Evolutionary conservation across 257 asterid genomes (phyloP).

Genomic region (Cynanchum wilfordii): DNA sequence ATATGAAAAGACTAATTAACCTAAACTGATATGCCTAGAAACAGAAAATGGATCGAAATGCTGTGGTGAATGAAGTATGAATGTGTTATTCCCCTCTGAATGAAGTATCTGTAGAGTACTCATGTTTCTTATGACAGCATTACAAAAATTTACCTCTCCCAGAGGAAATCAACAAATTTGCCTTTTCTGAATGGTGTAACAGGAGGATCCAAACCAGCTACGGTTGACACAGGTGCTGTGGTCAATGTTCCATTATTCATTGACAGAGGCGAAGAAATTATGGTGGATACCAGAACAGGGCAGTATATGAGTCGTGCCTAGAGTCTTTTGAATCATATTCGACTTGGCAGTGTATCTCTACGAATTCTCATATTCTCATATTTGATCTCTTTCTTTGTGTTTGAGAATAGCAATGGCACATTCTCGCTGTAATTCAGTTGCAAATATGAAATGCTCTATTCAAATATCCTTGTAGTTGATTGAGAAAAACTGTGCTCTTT

Average conservation of each 20-base stretch:
- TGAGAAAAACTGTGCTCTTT: not conserved
- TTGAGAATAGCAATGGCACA: conserved; percentile 7
- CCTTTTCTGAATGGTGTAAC: conserved; percentile 20
- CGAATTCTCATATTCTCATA: conserved; percentile 4
- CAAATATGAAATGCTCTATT: not conserved
- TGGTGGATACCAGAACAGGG: conserved; percentile 90
- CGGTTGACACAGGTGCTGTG: conserved; percentile 88
- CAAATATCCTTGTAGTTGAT: not conserved
- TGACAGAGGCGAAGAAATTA: conserved; percentile 49
- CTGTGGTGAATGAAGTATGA: not conserved
- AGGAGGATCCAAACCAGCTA: conserved; percentile 97
- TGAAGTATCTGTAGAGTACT: not conserved
- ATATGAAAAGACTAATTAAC: not conserved
- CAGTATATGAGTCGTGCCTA: conserved; percentile 94
- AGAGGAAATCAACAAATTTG: not conserved
- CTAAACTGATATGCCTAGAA: not conserved
- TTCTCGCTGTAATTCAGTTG: not conserved
- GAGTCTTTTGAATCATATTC: conserved; percentile 18
- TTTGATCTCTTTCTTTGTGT: conserved; percentile 13
- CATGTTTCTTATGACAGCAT: no score
- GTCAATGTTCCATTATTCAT: conserved; percentile 81
- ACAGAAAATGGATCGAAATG: not conserved
- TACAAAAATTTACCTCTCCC: no score
- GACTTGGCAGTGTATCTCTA: conserved; percentile 11
- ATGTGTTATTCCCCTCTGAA: not conserved